Conservation (phyloP, 345 rosid genomes). For the Bretschneidera sinensis region DNA sequence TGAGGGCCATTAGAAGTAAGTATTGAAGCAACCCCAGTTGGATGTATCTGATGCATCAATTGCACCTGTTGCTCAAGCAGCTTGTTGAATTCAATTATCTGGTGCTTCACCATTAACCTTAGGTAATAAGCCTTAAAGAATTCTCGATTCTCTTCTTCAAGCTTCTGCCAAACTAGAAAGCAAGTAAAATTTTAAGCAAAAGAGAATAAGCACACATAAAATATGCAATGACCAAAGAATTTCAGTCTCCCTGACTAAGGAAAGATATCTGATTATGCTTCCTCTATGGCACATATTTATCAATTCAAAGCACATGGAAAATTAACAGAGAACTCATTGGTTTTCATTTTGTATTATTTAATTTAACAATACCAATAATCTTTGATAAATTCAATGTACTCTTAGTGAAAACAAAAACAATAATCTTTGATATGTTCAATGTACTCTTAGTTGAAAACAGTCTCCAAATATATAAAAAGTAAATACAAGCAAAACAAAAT, state of each 20-base stretch:
- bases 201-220: background rate
- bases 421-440: no score
- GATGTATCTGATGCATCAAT: conserved; percentile 71
- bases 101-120: conserved; percentile 86
- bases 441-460: no score
- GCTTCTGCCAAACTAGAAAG: conserved; percentile 96
- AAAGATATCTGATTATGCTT: background rate
- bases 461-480: no score
- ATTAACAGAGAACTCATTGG: background rate
- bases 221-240: background rate
- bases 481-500: background rate
- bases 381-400: no score
- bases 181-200: conserved; percentile 1
- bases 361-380: background rate
- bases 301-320: no score
- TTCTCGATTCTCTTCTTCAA: conserved; percentile 92
- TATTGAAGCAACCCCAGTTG: conserved; percentile 50
- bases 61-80: conserved; percentile 88
- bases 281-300: background rate
- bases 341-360: conserved; percentile 7
- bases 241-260: background rate
- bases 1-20: conserved; percentile 76
- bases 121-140: conserved; percentile 91
- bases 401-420: no score
- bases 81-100: conserved; percentile 87